A percentile compares a stretch with the other conserved stretches of the same genome.
These are phyloP conservation scores for Dothideomycetes sp. DNA, from an alignment of 2,329 filamentous ascomycete genomes.

Conservation along the genomic window DNA sequence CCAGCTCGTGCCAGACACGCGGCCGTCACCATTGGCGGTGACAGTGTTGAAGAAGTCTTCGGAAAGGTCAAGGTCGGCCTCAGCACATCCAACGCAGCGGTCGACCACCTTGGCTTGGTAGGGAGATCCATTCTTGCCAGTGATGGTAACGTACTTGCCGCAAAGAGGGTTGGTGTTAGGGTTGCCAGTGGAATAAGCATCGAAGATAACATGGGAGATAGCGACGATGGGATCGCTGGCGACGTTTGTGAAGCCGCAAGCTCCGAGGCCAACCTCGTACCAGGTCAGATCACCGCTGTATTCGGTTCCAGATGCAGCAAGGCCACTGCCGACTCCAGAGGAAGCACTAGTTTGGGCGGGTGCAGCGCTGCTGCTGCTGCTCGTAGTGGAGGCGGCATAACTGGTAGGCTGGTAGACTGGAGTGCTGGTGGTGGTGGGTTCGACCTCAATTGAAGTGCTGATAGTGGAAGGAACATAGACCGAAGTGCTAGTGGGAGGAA, in stretches of 20 bases:
- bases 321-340: slow-evolving; percentile 16
- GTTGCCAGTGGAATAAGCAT: slow-evolving; percentile 31
- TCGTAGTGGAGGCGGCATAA: slow-evolving; percentile 15
- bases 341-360: slow-evolving; percentile 17
- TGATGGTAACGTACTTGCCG: slow-evolving; percentile 58
- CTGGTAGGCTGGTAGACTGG: slow-evolving; percentile 14
- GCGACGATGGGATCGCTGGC: slow-evolving; percentile 57
- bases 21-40: slow-evolving; percentile 27
- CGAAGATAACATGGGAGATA: slow-evolving; percentile 55
- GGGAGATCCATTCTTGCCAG: slow-evolving; percentile 46
- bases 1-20: slow-evolving; percentile 35
- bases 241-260: slow-evolving; percentile 57
- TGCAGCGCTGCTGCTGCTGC: slow-evolving; percentile 15
- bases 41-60: slow-evolving; percentile 30
- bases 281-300: slow-evolving; percentile 62
- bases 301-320: slow-evolving; percentile 26
- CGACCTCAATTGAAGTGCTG: slow-evolving; percentile 19
- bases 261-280: slow-evolving; percentile 59
- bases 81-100: slow-evolving; percentile 63
- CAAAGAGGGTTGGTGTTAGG: slow-evolving; percentile 63
- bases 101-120: slow-evolving; percentile 55
- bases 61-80: slow-evolving; percentile 51
- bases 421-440: slow-evolving; percentile 17
- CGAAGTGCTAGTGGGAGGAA: slow-evolving; percentile 17
- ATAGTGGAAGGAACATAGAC: slow-evolving; percentile 18